These are phyloP conservation scores for Ormosia emarginata DNA, from an alignment of 306 rosid genomes.

Conservation along the genomic window DNA sequence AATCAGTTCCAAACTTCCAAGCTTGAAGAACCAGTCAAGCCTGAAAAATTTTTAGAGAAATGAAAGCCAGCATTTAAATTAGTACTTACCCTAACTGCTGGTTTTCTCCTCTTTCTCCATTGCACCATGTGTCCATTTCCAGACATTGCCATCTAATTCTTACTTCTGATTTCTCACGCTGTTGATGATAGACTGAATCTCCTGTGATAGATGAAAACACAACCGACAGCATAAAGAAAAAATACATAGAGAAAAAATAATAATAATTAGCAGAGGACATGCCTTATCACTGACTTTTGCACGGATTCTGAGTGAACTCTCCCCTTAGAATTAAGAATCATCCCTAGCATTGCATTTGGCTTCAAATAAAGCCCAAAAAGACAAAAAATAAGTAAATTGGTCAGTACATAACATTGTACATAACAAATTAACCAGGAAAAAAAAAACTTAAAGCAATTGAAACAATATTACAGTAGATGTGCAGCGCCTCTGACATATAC, in stretches of 20 bases:
- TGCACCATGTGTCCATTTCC: not conserved
- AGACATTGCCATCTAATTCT: not conserved
- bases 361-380: conserved; percentile 33
- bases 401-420: conserved; percentile 22
- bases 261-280: conserved; percentile 25
- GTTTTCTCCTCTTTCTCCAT: conserved; percentile 40
- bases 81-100: conserved; percentile 74
- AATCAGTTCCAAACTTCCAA: conserved; percentile 13
- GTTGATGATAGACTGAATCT: conserved; percentile 52
- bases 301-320: conserved; percentile 35
- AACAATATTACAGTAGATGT: not conserved
- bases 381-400: conserved; percentile 24
- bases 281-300: conserved; percentile 56
- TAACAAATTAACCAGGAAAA: not conserved
- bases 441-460: not conserved
- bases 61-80: conserved; percentile 67
- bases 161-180: conserved; percentile 30
- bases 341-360: conserved; percentile 52
- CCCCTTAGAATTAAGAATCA: conserved; percentile 38
- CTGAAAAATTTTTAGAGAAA: conserved; percentile 51
- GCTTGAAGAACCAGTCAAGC: conserved; percentile 32
- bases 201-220: conserved; percentile 29
- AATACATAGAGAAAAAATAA: conserved; percentile 19
- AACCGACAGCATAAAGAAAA: conserved; percentile 45
- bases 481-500: not conserved